These are phyloP conservation scores for Exophiala phaeomuriformis DNA, from an alignment of 2,329 filamentous ascomycete species.

Conservation along the genomic window DNA sequence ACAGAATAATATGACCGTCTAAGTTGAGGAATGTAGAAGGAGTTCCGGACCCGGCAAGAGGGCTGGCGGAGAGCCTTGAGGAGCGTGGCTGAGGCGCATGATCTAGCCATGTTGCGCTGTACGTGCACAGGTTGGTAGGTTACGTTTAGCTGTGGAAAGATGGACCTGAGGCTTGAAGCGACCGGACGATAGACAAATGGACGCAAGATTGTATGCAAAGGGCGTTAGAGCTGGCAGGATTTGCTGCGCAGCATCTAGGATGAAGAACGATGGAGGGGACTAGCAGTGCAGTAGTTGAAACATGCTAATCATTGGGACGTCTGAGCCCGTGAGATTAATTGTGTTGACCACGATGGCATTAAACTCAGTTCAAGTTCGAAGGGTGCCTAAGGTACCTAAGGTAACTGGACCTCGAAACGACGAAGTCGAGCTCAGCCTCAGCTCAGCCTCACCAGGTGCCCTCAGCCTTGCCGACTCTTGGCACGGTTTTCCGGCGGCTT, in stretches of 20 bases:
- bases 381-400: too few species aligned
- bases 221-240: too few species aligned
- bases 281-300: too few species aligned
- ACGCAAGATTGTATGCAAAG: too few species aligned
- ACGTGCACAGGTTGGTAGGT: background rate
- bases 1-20: conserved; percentile 60
- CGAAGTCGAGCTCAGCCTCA: background rate
- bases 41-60: background rate
- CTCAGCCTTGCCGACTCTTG: conserved; percentile 1
- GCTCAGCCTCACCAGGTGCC: too few species aligned
- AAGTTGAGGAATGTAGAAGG: background rate
- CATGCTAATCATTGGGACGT: too few species aligned
- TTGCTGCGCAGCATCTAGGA: too few species aligned
- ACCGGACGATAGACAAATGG: background rate
- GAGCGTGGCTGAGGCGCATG: background rate
- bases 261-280: too few species aligned
- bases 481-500: background rate
- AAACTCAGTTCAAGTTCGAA: too few species aligned
- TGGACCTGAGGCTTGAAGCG: background rate
- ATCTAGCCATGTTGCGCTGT: background rate
- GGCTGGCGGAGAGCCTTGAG: background rate
- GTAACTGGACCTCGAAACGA: too few species aligned
- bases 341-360: too few species aligned
- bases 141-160: background rate
- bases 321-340: too few species aligned